Evolutionary conservation across 2,329 filamentous ascomycete species (phyloP).

Genomic region (Hymenoscyphus infarciens): DNA sequence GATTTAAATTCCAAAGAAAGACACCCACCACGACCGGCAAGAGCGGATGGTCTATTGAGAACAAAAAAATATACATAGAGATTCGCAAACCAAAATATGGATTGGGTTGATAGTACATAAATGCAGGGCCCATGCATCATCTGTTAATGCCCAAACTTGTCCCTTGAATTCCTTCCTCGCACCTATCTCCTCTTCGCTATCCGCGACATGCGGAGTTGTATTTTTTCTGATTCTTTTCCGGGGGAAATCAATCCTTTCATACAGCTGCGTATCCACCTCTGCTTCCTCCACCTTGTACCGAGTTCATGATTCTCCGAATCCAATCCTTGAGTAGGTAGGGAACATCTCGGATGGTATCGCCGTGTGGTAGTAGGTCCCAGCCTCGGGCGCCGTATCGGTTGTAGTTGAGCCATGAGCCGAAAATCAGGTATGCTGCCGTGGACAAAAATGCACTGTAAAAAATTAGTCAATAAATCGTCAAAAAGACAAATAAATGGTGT

Average conservation of each 20-base stretch:
- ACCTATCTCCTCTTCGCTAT: neutral
- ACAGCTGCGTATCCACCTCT: constrained; percentile 95
- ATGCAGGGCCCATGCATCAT: constrained; percentile 1
- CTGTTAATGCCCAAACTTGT: neutral
- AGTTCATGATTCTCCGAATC: constrained; percentile 73
- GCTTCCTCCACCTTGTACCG: constrained; percentile 76
- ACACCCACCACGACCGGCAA: neutral
- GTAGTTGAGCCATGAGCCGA: constrained; percentile 98
- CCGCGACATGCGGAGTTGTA: neutral
- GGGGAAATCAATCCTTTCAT: constrained; percentile 16
- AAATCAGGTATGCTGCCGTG: constrained; percentile 88
- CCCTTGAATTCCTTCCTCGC: neutral
- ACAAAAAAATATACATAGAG: constrained; percentile 12
- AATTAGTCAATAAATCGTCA: constrained; percentile 12
- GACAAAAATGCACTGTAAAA: constrained; percentile 72
- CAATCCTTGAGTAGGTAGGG: constrained; percentile 92
- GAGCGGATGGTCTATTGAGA: neutral
- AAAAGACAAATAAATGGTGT: neutral
- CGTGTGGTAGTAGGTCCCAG: constrained; percentile 91
- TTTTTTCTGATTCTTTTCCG: neutral
- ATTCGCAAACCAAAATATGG: constrained; percentile 5
- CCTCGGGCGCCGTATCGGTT: constrained; percentile 92
- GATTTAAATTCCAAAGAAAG: neutral
- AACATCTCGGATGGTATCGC: constrained; percentile 85
- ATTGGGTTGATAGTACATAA: constrained; percentile 10